Evolutionary conservation across 306 rosid genomes (phyloP).

Genomic region (Quercus rubra): DNA sequence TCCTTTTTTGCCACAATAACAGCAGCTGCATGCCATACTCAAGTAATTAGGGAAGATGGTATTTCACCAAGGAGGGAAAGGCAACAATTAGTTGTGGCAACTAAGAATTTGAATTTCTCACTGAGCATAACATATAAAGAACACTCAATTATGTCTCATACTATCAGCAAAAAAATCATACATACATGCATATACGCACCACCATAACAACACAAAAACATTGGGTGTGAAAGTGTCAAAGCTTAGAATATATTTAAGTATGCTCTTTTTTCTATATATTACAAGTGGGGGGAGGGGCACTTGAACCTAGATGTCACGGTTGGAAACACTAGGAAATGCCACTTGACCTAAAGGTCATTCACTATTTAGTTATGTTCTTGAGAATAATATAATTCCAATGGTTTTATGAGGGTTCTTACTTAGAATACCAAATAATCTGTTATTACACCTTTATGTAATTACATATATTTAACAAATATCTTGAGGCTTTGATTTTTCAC

Average conservation of each 20-base stretch:
- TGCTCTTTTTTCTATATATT: too few relatives aligned
- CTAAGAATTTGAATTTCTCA: not conserved
- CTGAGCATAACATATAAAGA: not conserved
- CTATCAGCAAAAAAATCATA: not conserved
- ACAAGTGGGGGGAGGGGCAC: too few relatives aligned
- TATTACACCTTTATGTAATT: not conserved
- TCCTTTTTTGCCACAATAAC: constrained; percentile 71
- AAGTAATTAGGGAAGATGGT: not conserved
- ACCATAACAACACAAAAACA: too few relatives aligned
- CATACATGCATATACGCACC: not conserved
- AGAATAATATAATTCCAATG: not conserved
- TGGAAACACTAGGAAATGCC: too few relatives aligned
- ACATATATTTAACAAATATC: too few relatives aligned
- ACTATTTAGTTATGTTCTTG: too few relatives aligned
- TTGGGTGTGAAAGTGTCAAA: too few relatives aligned
- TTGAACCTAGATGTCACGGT: too few relatives aligned
- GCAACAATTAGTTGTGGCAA: not conserved
- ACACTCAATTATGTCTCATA: not conserved
- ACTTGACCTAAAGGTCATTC: too few relatives aligned
- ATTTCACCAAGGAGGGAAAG: constrained; percentile 3
- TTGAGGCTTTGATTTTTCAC: too few relatives aligned
- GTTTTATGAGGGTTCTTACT: not conserved
- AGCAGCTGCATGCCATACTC: constrained; percentile 61
- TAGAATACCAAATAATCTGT: not conserved
- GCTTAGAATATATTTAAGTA: too few relatives aligned